phyloP scores from a whole-genome alignment of 2,329 filamentous ascomycete genomes.

The Dactylellina drechsleri region DNA sequence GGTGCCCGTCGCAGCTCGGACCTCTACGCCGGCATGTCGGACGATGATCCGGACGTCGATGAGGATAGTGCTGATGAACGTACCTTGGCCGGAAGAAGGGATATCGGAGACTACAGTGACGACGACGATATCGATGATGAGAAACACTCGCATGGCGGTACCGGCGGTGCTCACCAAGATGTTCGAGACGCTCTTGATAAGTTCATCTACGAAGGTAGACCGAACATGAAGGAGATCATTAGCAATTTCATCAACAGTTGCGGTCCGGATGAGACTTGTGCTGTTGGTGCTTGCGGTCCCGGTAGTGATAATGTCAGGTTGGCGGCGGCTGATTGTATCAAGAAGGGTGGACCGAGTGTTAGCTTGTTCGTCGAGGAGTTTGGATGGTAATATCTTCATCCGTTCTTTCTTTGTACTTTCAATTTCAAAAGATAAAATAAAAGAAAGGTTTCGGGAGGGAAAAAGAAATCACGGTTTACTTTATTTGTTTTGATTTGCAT shows the following conservation, averaged over 20 bases:
- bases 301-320: conserved; percentile 47
- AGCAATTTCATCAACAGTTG: conserved; percentile 46
- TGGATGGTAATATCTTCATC: conserved; percentile 34
- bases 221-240: conserved; percentile 49
- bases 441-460: not conserved
- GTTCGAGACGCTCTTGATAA: conserved; percentile 45
- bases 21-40: conserved; percentile 43
- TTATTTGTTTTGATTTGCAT: conserved; percentile 23
- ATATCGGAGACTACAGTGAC: conserved; percentile 37
- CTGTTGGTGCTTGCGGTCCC: conserved; percentile 40
- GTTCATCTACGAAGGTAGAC: conserved; percentile 52
- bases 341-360: conserved; percentile 53
- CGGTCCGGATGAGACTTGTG: conserved; percentile 50
- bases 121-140: conserved; percentile 39
- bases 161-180: conserved; percentile 45
- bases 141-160: conserved; percentile 8
- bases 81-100: conserved; percentile 18
- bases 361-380: conserved; percentile 54
- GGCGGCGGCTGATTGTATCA: conserved; percentile 37
- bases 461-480: conserved; percentile 17
- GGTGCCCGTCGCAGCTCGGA: conserved; percentile 27
- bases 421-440: not conserved
- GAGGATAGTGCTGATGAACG: conserved; percentile 50
- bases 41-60: conserved; percentile 45
- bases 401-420: too few relatives aligned